Evolutionary conservation across 805 yeast genomes (phyloP).

Genomic region (Metschnikowia amazonensis): DNA sequence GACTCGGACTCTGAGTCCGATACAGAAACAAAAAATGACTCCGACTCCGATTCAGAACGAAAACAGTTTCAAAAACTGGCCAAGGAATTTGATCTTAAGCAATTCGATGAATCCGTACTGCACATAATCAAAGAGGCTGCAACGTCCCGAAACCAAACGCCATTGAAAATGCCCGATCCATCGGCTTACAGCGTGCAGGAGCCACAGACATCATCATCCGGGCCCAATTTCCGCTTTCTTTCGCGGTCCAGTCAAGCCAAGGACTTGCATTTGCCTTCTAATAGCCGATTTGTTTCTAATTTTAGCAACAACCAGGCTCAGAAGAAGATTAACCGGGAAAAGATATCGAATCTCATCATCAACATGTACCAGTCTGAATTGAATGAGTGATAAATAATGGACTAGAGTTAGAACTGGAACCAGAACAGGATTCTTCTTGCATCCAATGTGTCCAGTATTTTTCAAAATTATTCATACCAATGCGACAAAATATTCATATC

Average conservation of each 20-base stretch:
- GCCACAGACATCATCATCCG: constrained; percentile 24
- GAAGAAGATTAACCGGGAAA: constrained; percentile 50
- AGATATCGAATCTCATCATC: constrained; percentile 53
- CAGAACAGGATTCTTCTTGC: too few relatives aligned
- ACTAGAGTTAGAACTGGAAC: too few relatives aligned
- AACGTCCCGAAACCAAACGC: not conserved
- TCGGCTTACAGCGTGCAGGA: constrained; percentile 10
- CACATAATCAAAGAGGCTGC: constrained; percentile 2
- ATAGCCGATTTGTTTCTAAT: constrained; percentile 51
- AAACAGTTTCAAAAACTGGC: not conserved
- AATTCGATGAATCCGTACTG: constrained; percentile 2
- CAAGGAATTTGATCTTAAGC: not conserved
- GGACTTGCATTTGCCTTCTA: constrained; percentile 48
- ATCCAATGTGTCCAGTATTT: too few relatives aligned
- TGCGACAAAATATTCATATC: too few relatives aligned
- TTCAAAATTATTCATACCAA: too few relatives aligned
- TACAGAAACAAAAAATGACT: not conserved
- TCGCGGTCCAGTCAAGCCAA: constrained; percentile 52
- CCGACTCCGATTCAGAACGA: not conserved
- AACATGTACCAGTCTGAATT: constrained; percentile 25
- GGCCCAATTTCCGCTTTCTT: constrained; percentile 45
- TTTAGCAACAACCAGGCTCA: constrained; percentile 49
- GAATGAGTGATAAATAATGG: too few relatives aligned
- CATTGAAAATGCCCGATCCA: constrained; percentile 26
- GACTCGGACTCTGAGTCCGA: not conserved